Percentiles rank a stretch among this genome's conserved stretches.
Evolutionary conservation across 441 rosid genomes (phyloP).

Genomic region (Capsella rubella): DNA sequence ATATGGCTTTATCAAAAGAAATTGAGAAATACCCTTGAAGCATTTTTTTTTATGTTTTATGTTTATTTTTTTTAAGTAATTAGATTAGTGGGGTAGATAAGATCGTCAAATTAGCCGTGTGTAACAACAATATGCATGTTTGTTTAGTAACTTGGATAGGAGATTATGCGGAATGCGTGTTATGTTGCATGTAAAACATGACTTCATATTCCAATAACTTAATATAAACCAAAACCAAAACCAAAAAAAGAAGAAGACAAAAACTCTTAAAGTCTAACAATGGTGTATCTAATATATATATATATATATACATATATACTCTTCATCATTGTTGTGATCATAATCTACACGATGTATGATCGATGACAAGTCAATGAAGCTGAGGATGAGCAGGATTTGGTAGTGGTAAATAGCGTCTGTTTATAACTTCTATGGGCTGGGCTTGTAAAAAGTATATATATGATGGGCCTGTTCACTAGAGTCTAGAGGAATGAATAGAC

Average conservation of each 20-base stretch:
- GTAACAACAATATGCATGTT: not conserved
- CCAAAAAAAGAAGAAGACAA: not conserved
- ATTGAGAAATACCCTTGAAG: not conserved
- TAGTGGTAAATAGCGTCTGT: no score
- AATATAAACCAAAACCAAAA: not conserved
- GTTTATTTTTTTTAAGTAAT: not conserved
- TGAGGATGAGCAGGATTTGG: no score
- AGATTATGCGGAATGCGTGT: constrained; percentile 1
- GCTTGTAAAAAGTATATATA: no score
- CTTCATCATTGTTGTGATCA: no score
- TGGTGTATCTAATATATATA: not conserved
- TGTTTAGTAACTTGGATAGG: constrained; percentile 17
- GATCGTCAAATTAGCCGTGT: not conserved
- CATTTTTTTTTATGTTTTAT: not conserved
- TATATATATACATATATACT: no score
- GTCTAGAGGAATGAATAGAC: no score
- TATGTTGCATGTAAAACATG: constrained; percentile 28
- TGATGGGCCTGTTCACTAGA: no score
- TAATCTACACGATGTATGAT: no score
- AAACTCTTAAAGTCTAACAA: not conserved
- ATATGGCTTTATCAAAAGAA: constrained; percentile 2
- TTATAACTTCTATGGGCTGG: no score
- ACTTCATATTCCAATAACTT: not conserved
- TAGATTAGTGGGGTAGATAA: not conserved
- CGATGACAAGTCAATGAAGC: no score